Percentiles rank a stretch among this genome's conserved stretches.
Conservation (phyloP, 1,284 basidiomycete species). For the Rhodotorula sp. region DNA sequence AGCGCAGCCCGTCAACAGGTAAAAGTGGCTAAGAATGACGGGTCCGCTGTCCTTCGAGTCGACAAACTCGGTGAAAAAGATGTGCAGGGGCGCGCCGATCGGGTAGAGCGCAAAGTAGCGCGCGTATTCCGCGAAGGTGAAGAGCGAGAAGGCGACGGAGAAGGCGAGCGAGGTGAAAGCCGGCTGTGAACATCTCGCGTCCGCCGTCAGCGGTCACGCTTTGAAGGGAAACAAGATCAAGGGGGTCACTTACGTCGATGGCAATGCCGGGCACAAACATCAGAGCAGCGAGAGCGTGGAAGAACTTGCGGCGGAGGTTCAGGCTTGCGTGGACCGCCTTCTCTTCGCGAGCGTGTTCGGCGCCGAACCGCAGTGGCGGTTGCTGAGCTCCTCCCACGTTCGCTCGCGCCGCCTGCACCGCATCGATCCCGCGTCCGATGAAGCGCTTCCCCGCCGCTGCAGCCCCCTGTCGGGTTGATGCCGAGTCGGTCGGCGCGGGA, state of each 20-base stretch:
- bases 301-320: conserved; percentile 95
- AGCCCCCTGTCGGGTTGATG: neutral
- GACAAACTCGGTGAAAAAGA: conserved; percentile 97
- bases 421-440: conserved; percentile 8
- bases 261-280: conserved; percentile 95
- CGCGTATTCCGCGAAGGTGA: conserved; percentile 93
- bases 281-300: conserved; percentile 89
- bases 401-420: conserved; percentile 1
- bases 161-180: conserved; percentile 94
- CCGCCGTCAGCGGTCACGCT: neutral
- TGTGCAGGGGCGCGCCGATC: conserved; percentile 85
- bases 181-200: conserved; percentile 58
- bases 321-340: conserved; percentile 59
- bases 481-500: neutral
- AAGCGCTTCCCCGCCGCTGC: conserved; percentile 18
- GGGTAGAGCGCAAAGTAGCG: conserved; percentile 98
- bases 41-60: conserved; percentile 94
- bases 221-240: neutral
- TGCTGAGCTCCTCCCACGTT: neutral
- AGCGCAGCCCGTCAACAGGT: conserved; percentile 91
- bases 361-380: conserved; percentile 26
- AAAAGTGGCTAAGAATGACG: conserved; percentile 95
- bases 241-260: conserved; percentile 69
- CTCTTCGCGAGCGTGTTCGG: conserved; percentile 40
- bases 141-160: conserved; percentile 85